Percentiles rank a stretch among this genome's conserved stretches.
Evolutionary conservation across 2,329 filamentous ascomycete species (phyloP).

Genomic region (Rutstroemia sp.): DNA sequence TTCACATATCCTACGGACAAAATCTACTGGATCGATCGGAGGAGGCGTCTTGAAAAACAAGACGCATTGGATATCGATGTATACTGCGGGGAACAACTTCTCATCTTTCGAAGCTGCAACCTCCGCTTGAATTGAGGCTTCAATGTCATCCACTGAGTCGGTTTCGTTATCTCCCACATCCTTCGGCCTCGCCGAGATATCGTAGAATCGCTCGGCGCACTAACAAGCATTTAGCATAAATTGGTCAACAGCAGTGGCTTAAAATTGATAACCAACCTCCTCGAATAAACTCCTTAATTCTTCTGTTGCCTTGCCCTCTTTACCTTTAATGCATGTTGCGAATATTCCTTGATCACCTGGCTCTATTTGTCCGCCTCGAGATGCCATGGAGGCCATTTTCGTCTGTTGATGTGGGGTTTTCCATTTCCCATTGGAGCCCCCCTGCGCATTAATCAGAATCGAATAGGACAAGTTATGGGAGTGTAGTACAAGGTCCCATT

Average conservation of each 20-base stretch:
- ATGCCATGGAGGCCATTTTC: conserved; percentile 35
- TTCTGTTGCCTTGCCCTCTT: conserved; percentile 60
- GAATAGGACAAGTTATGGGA: neutral
- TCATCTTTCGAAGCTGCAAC: conserved; percentile 41
- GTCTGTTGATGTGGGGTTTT: conserved; percentile 51
- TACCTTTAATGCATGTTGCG: conserved; percentile 67
- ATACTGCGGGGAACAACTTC: conserved; percentile 44
- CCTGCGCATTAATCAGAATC: conserved; percentile 14
- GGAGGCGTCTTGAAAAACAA: conserved; percentile 52
- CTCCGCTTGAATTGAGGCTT: conserved; percentile 65
- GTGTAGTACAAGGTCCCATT: too few species aligned
- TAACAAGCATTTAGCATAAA: conserved; percentile 28
- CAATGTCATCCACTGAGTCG: conserved; percentile 54
- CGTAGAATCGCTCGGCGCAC: conserved; percentile 59
- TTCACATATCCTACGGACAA: conserved; percentile 47
- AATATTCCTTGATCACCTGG: conserved; percentile 68
- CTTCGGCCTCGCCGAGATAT: conserved; percentile 26
- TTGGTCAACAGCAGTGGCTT: neutral
- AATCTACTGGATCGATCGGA: conserved; percentile 47
- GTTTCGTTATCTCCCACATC: conserved; percentile 35
- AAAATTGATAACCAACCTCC: conserved; percentile 41
- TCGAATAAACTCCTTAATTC: conserved; percentile 62
- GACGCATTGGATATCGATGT: conserved; percentile 52
- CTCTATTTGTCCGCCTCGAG: conserved; percentile 46
- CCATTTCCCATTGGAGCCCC: conserved; percentile 51